phyloP scores from a whole-genome alignment of 352 stramenopile genomes.

The Pythium sukuiense region DNA sequence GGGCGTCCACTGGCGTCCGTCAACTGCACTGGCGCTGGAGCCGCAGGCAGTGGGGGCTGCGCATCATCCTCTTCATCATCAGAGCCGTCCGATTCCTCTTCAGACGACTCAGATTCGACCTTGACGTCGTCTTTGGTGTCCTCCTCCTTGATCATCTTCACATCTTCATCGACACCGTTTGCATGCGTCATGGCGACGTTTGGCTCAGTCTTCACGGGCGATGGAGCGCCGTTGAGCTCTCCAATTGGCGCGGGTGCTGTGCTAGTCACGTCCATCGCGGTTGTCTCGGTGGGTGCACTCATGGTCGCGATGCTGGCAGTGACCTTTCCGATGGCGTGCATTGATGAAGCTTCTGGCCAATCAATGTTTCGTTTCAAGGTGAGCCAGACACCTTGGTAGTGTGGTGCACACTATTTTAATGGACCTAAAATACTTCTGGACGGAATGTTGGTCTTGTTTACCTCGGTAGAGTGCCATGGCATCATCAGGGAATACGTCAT shows the following conservation, averaged over 20 bases:
- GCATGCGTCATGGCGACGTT: not conserved
- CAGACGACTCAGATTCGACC: conserved; percentile 6
- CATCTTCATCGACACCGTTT: conserved; percentile 3
- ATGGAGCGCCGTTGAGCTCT: not conserved
- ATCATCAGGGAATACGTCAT: not conserved
- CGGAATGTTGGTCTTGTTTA: not conserved
- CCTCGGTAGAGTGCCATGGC: not conserved
- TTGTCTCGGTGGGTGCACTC: not conserved
- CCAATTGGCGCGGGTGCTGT: conserved; percentile 1
- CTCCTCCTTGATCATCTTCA: conserved; percentile 9
- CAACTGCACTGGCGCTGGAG: conserved; percentile 4
- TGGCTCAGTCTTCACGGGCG: not conserved
- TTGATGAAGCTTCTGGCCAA: conserved; percentile 17
- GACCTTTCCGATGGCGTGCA: conserved; percentile 15
- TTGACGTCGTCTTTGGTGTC: conserved; percentile 3
- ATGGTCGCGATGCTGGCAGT: not conserved
- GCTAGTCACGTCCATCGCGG: conserved; percentile 1
- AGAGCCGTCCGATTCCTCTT: conserved; percentile 7
- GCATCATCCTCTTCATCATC: conserved; percentile 10
- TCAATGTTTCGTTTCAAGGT: conserved; percentile 16
- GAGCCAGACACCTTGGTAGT: not conserved
- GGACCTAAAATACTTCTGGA: not conserved
- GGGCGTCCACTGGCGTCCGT: conserved; percentile 16
- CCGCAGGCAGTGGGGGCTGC: not conserved
- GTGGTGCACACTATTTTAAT: conserved; percentile 10